phyloP scores from a whole-genome alignment of 1,284 basidiomycete genomes.

The Cryptococcus sp. region DNA sequence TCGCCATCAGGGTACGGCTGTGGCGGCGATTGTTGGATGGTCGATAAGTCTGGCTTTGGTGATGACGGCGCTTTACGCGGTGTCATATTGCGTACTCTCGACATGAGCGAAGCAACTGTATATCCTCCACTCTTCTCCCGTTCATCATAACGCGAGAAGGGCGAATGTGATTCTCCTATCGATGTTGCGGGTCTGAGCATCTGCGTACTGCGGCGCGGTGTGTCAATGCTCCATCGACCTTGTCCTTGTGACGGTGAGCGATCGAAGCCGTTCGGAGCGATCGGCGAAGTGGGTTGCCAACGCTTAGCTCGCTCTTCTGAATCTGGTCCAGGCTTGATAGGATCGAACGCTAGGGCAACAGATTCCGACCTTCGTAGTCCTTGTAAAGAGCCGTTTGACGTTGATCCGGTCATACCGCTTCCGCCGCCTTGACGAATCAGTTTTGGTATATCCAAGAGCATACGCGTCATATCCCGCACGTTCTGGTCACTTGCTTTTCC shows the following conservation, averaged over 20 bases:
- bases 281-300: slow-evolving; percentile 20
- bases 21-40: slow-evolving; percentile 25
- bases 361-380: slow-evolving; percentile 14
- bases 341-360: slow-evolving; percentile 4
- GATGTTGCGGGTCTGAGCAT: slow-evolving; percentile 18
- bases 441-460: slow-evolving; percentile 41
- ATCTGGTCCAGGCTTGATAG: slow-evolving; percentile 3
- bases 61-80: slow-evolving; percentile 10
- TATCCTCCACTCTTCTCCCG: slow-evolving; percentile 8
- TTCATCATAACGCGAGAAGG: slow-evolving; percentile 3
- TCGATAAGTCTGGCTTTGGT: slow-evolving; percentile 13
- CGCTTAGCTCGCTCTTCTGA: slow-evolving; percentile 16
- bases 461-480: slow-evolving; percentile 42
- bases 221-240: slow-evolving; percentile 14
- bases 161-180: slow-evolving; percentile 18
- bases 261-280: slow-evolving; percentile 5
- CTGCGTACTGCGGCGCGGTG: slow-evolving; percentile 15
- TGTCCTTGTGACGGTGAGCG: slow-evolving; percentile 17
- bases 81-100: slow-evolving; percentile 19
- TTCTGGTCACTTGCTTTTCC: slow-evolving; percentile 38
- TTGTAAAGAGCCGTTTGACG: slow-evolving; percentile 3
- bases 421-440: slow-evolving; percentile 11
- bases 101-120: slow-evolving; percentile 19
- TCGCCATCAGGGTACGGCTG: neutral
- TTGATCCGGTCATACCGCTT: slow-evolving; percentile 4